These are phyloP conservation scores for Venturia pyrina DNA, from an alignment of 2,329 filamentous ascomycete species.

Conservation along the genomic window DNA sequence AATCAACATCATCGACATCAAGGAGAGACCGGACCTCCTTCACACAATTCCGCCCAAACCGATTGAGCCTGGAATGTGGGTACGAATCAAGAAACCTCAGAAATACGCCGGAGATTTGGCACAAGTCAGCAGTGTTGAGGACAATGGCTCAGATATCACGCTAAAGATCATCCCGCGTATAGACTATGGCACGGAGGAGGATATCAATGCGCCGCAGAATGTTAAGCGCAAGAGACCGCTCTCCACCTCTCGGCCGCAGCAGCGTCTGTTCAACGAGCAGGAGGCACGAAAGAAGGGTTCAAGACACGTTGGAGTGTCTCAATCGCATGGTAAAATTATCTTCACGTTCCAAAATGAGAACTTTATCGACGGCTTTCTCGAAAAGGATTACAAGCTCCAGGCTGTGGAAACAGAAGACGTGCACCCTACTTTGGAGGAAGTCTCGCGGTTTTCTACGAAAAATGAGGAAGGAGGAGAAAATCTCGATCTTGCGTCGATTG, in stretches of 20 bases:
- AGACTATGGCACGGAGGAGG: constrained; percentile 84
- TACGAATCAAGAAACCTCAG: constrained; percentile 69
- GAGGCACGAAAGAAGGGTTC: constrained; percentile 86
- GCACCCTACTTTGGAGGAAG: constrained; percentile 86
- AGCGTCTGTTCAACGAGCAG: constrained; percentile 82
- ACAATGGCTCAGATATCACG: constrained; percentile 80
- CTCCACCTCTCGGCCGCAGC: constrained; percentile 59
- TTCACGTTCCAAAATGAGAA: constrained; percentile 83
- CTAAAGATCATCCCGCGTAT: constrained; percentile 83
- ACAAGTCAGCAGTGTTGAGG: constrained; percentile 83
- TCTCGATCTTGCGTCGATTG: constrained; percentile 81
- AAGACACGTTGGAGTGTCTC: constrained; percentile 32
- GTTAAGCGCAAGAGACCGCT: constrained; percentile 67
- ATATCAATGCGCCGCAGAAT: constrained; percentile 43
- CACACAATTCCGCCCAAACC: constrained; percentile 78
- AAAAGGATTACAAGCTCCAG: constrained; percentile 89
- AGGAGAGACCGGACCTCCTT: constrained; percentile 95
- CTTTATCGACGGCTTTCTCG: constrained; percentile 85
- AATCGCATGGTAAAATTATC: constrained; percentile 29
- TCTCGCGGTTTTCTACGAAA: constrained; percentile 79
- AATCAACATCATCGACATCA: constrained; percentile 82
- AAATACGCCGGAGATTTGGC: constrained; percentile 85
- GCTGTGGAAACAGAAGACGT: constrained; percentile 79
- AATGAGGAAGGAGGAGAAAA: constrained; percentile 89
- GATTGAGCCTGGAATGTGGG: constrained; percentile 81